Percentiles rank a stretch among this genome's conserved stretches.
phyloP scores from a whole-genome alignment of 768 basidiomycete genomes.

The Suillus clintonianus region DNA sequence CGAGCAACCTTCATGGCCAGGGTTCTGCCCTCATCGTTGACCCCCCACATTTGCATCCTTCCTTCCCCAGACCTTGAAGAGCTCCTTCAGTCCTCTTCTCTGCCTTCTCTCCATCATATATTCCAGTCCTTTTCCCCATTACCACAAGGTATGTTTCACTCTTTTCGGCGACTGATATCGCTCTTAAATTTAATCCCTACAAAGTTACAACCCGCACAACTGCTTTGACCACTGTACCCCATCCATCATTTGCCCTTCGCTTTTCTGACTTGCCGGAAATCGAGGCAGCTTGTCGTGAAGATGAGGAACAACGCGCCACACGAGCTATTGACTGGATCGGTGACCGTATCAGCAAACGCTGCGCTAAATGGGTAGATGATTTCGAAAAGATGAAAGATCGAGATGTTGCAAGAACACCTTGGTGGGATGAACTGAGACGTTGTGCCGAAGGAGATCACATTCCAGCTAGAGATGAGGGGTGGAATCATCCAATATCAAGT shows the following conservation, averaged over 20 bases:
- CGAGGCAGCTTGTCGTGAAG: conserved; percentile 74
- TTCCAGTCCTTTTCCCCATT: conserved; percentile 86
- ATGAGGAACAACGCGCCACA: conserved; percentile 75
- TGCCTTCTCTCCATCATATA: conserved; percentile 73
- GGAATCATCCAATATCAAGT: conserved; percentile 89
- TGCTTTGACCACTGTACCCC: conserved; percentile 66
- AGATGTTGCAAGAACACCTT: conserved; percentile 57
- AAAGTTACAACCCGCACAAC: conserved; percentile 84
- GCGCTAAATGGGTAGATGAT: conserved; percentile 72
- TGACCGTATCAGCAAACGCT: conserved; percentile 63
- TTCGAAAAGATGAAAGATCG: conserved; percentile 48
- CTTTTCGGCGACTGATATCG: conserved; percentile 1
- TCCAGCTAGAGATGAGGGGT: conserved; percentile 71
- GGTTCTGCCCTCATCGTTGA: conserved; percentile 69
- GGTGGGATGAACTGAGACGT: conserved; percentile 84
- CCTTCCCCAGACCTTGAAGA: conserved; percentile 70
- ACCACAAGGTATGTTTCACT: conserved; percentile 61
- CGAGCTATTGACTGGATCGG: conserved; percentile 89
- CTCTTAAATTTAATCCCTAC: conserved; percentile 6
- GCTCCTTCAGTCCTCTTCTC: conserved; percentile 54
- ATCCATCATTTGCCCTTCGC: conserved; percentile 70
- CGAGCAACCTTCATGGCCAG: conserved; percentile 41
- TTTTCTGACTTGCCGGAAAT: conserved; percentile 78
- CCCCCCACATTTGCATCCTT: conserved; percentile 78
- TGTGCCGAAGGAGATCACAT: conserved; percentile 79